Evolutionary conservation across 176 grass and related monocot genomes (phyloP).

Genomic region (Eremochloa ophiuroides): DNA sequence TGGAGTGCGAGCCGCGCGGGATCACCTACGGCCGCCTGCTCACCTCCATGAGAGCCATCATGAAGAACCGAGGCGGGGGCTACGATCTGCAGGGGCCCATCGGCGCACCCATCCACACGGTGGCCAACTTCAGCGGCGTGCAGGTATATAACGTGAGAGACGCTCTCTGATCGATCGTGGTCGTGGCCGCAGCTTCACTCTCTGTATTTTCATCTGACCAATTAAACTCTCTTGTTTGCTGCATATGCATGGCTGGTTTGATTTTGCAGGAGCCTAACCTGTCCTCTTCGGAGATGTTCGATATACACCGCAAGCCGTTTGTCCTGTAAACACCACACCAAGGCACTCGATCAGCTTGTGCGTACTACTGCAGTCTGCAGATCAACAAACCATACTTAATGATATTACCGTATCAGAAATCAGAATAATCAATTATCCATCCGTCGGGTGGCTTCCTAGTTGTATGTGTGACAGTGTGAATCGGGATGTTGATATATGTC

Average conservation of each 20-base stretch:
- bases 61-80: constrained; percentile 15
- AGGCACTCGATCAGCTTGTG: background rate
- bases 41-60: constrained; percentile 51
- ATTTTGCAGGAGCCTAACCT: constrained; percentile 22
- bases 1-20: constrained; percentile 53
- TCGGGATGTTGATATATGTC: too few species aligned
- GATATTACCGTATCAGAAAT: too few species aligned
- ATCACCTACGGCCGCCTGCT: constrained; percentile 77
- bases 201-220: too few species aligned
- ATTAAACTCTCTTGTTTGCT: background rate
- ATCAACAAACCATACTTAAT: background rate
- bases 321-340: constrained; percentile 30
- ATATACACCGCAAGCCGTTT: constrained; percentile 57
- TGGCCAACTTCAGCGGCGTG: constrained; percentile 49
- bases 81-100: constrained; percentile 40
- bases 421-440: background rate
- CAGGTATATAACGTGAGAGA: constrained; percentile 41
- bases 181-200: too few species aligned
- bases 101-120: constrained; percentile 45
- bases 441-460: background rate
- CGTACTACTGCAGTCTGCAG: background rate
- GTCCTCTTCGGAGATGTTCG: constrained; percentile 67
- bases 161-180: background rate
- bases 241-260: background rate
- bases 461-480: too few species aligned